Evolutionary conservation across 352 stramenopile species (phyloP), one percentile per base, ranked within the genome.

Genomic region (Phytopythium ostracodes): DNA sequence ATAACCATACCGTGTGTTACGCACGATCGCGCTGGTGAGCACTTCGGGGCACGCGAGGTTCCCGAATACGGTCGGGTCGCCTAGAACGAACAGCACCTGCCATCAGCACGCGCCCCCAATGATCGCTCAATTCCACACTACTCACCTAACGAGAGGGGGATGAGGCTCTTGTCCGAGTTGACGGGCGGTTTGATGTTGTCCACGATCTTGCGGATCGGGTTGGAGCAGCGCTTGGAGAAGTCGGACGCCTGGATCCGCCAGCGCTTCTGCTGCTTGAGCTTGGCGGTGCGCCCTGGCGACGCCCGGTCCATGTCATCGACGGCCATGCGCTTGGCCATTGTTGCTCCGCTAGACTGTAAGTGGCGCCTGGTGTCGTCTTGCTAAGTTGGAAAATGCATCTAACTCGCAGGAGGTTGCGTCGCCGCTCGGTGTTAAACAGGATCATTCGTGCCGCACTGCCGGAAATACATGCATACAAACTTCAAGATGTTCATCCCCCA

Each of bases 171-270:
- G 42, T 87, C 79, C 56, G 91, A 76, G 54, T 88, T 89, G 56
- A 87, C 67, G 17, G 84, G 87, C 44, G 91, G 94, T 74, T 98
- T 91, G 73, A 99, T 96, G 65, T 89, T 92, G 80, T 98, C 94
- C 20, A 99, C 91, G 65, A 98, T 97, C 50, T 95, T 92, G 40
- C 94, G 85, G 65, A 99, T 98, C 12, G 93, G 94, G 77, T 99
- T 99, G 25, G 77, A 62, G 56, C 73, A 88, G 27, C 80, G 67
- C 58, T 75, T 76, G n/a, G 82, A 86, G 46, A 91, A 84, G 47
- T 87, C 76, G 57, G 82, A 91, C 56, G 82, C 69, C 62, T 76
- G 71, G 44, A 91, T 77, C 50, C 85, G 81, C 81, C 81, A 91
- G 40, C 84, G 67, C 20, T 74, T 70, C 46, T 83, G 75, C 60